Conservation (phyloP, 495 filamentous ascomycete genomes). For the Annulohypoxylon moriforme region DNA sequence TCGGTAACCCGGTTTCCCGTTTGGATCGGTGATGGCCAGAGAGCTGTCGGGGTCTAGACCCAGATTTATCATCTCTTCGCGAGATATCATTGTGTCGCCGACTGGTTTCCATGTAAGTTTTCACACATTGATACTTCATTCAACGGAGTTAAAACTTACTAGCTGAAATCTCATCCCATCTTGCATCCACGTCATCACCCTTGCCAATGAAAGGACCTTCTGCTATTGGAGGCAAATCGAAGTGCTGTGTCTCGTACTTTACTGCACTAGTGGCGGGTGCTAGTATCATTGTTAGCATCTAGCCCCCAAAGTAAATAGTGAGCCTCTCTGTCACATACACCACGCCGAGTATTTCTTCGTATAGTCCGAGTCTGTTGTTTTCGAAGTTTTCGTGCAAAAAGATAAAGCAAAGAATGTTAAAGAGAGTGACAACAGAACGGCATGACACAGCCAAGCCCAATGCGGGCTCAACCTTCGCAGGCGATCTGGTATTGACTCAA, state of each 20-base stretch:
- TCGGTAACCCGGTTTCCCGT: conserved; percentile 62
- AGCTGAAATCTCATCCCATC: conserved; percentile 59
- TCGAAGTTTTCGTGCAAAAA: conserved; percentile 51
- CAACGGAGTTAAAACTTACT: conserved; percentile 43
- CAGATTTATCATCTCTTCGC: conserved; percentile 59
- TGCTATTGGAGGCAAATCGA: conserved; percentile 53
- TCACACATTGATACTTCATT: neutral
- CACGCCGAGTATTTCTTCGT: conserved; percentile 48
- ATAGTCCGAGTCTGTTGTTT: conserved; percentile 39
- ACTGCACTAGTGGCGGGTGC: conserved; percentile 59
- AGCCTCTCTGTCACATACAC: conserved; percentile 41
- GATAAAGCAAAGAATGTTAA: conserved; percentile 56
- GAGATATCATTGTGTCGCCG: conserved; percentile 64
- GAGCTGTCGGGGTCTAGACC: conserved; percentile 57
- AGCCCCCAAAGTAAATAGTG: neutral
- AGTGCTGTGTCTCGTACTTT: conserved; percentile 58
- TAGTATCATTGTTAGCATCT: conserved; percentile 42
- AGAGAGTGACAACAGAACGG: conserved; percentile 55
- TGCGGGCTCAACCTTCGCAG: conserved; percentile 38
- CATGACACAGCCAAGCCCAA: conserved; percentile 60
- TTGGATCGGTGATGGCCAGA: conserved; percentile 60
- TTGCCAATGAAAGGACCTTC: conserved; percentile 57
- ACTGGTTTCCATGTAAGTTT: conserved; percentile 38
- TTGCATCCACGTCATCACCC: conserved; percentile 57
- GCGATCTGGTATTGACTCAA: conserved; percentile 15